phyloP scores from a whole-genome alignment of 2,329 filamentous ascomycete species.

The Paecilomyces fulvus region DNA sequence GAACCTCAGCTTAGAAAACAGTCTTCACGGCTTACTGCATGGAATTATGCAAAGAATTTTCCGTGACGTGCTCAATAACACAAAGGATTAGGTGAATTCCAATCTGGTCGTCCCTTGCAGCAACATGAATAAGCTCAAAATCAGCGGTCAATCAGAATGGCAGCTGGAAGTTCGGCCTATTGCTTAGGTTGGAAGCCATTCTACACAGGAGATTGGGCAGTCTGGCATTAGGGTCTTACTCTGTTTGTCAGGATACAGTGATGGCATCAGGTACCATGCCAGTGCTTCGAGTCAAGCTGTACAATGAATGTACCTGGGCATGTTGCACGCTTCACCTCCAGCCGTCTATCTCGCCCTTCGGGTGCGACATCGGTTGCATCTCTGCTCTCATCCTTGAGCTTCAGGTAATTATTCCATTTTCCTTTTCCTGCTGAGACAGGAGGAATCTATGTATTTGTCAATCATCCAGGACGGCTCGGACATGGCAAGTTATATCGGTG shows the following conservation, averaged over 20 bases:
- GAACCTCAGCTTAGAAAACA: background rate
- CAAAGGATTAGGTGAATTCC: background rate
- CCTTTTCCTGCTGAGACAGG: background rate
- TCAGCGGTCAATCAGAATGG: background rate
- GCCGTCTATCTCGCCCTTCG: background rate
- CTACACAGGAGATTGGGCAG: background rate
- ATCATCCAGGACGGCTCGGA: background rate
- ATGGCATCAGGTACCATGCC: background rate
- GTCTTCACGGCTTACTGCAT: background rate
- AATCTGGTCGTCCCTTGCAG: background rate
- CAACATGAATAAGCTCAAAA: background rate
- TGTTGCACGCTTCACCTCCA: background rate
- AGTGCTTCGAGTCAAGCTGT: background rate
- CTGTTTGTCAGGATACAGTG: background rate
- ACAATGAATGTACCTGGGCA: background rate
- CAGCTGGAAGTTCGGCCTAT: background rate
- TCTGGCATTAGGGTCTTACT: background rate
- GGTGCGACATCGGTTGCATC: background rate
- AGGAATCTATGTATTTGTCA: background rate
- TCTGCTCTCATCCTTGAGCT: background rate
- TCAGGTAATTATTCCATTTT: background rate
- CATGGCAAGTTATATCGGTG: background rate
- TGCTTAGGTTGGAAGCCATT: background rate
- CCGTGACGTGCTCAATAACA: background rate
- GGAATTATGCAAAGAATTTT: background rate